Conservation (phyloP, 805 yeast genomes). For the Yamadazyma sp. region DNA sequence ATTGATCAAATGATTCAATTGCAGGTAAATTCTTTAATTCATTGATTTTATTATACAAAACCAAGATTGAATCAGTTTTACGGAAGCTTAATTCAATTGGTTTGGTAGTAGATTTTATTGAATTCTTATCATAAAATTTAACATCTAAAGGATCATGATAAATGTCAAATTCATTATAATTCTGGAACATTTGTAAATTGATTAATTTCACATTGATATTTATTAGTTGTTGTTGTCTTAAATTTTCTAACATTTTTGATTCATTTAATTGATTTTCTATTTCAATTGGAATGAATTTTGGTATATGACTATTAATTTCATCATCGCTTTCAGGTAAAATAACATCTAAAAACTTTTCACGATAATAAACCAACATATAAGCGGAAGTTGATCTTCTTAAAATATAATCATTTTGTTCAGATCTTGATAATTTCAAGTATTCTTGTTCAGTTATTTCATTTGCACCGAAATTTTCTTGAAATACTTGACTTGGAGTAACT, state of each 20-base stretch:
- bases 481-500: conserved; percentile 80
- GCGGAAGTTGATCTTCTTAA: conserved; percentile 88
- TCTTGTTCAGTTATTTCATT: conserved; percentile 51
- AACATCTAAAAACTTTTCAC: conserved; percentile 55
- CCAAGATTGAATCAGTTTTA: conserved; percentile 52
- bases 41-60: conserved; percentile 37
- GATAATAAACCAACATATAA: conserved; percentile 91
- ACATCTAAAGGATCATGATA: conserved; percentile 56
- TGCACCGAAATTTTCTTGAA: conserved; percentile 90
- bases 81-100: conserved; percentile 52
- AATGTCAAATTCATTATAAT: conserved; percentile 72
- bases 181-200: conserved; percentile 50
- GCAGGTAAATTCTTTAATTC: conserved; percentile 4
- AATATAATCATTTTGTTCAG: conserved; percentile 58
- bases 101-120: conserved; percentile 28
- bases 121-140: conserved; percentile 46
- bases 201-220: conserved; percentile 52
- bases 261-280: conserved; percentile 63
- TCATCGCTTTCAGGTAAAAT: conserved; percentile 60
- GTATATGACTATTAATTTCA: conserved; percentile 39
- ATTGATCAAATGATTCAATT: conserved; percentile 6
- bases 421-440: conserved; percentile 50
- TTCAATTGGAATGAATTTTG: conserved; percentile 64
- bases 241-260: conserved; percentile 51
- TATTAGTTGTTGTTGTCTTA: conserved; percentile 58